Evolutionary conservation across 179 eudicot species (phyloP).

Genomic region (Corrigiola litoralis): DNA sequence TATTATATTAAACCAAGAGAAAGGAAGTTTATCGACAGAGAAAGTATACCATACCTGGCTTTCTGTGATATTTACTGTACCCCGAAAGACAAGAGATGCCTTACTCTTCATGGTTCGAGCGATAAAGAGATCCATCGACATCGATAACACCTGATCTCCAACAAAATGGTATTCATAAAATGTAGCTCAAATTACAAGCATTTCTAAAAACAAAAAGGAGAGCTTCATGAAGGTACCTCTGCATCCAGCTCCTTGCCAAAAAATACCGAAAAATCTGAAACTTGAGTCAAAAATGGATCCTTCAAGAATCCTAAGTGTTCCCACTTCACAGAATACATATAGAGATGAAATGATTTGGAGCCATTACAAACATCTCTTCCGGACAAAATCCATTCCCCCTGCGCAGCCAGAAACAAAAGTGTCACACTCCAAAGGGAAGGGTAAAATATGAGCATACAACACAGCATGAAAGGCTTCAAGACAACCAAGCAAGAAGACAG

Average conservation of each 20-base stretch:
- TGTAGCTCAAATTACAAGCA: conserved; percentile 10
- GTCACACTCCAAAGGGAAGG: neutral
- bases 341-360: conserved; percentile 53
- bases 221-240: conserved; percentile 53
- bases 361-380: conserved; percentile 49
- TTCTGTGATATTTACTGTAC: conserved; percentile 65
- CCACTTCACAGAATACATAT: conserved; percentile 74
- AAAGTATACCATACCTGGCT: conserved; percentile 47
- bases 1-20: neutral
- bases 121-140: conserved; percentile 97
- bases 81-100: conserved; percentile 72
- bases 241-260: conserved; percentile 99
- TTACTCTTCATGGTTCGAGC: conserved; percentile 91
- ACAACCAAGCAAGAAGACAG: neutral
- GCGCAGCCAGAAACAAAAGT: conserved; percentile 26
- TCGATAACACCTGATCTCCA: conserved; percentile 75
- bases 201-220: neutral
- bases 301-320: conserved; percentile 68
- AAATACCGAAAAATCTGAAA: conserved; percentile 78
- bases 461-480: neutral
- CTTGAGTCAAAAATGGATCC: conserved; percentile 82
- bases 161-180: neutral
- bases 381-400: conserved; percentile 98
- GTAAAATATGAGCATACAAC: neutral
- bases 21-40: neutral